Percentiles rank a stretch among this genome's conserved stretches.
Evolutionary conservation across 306 rosid species (phyloP).

Genomic region (Prunus dulcis): DNA sequence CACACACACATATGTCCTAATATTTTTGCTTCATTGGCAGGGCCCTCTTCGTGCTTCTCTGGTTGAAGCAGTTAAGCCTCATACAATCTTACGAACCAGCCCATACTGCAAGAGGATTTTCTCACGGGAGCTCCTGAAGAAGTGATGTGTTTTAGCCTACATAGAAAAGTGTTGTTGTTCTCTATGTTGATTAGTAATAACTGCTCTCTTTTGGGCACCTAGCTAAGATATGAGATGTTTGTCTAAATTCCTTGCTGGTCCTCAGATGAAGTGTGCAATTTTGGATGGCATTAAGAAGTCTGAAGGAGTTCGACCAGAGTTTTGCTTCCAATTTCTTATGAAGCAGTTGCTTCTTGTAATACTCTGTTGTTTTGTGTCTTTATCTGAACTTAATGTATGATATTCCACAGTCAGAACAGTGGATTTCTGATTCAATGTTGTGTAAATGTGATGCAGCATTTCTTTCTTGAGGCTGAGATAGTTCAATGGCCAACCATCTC

Average conservation of each 20-base stretch:
- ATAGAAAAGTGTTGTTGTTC: slow-evolving; percentile 30
- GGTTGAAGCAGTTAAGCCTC: slow-evolving; percentile 43
- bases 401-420: background rate
- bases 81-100: slow-evolving; percentile 49
- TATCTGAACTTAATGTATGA: slow-evolving; percentile 18
- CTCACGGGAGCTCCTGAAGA: slow-evolving; percentile 40
- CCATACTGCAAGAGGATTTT: slow-evolving; percentile 78
- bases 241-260: background rate
- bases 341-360: background rate
- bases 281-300: slow-evolving; percentile 6
- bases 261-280: background rate
- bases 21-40: slow-evolving; percentile 30
- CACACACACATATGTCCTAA: background rate
- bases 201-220: background rate
- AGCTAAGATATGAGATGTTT: background rate
- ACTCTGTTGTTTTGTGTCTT: slow-evolving; percentile 21
- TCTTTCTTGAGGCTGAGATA: background rate
- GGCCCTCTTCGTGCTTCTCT: slow-evolving; percentile 50
- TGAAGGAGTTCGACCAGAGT: background rate
- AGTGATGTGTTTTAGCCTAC: slow-evolving; percentile 25
- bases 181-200: slow-evolving; percentile 15
- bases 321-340: background rate
- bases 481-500: background rate
- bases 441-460: slow-evolving; percentile 2
- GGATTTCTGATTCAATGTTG: slow-evolving; percentile 2